A percentile compares a stretch with the other conserved stretches of the same genome.
These are phyloP conservation scores for Fusarium marasasianum DNA, from an alignment of 2,329 filamentous ascomycete species.

Conservation along the genomic window DNA sequence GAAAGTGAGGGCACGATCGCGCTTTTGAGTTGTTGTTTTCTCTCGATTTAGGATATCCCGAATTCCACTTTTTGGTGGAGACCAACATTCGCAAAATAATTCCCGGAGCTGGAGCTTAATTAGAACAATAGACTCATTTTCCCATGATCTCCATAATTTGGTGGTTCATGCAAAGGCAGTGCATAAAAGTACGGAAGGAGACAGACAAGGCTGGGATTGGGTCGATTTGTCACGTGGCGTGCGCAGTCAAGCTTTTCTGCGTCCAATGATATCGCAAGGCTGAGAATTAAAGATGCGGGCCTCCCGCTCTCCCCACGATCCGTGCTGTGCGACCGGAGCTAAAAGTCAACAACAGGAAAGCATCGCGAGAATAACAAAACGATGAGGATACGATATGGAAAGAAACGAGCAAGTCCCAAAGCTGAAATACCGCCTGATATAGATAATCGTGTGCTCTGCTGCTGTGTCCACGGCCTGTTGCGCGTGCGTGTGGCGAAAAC, in stretches of 20 bases:
- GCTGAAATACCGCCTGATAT: no score
- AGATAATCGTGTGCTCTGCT: neutral
- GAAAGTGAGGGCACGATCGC: neutral
- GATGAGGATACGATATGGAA: fast-evolving
- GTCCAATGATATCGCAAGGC: neutral
- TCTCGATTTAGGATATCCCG: neutral
- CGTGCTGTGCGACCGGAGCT: fast-evolving
- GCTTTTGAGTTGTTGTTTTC: neutral
- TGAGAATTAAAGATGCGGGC: neutral
- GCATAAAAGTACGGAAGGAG: neutral
- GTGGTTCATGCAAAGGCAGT: neutral
- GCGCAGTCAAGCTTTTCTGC: neutral
- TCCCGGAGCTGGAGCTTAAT: neutral
- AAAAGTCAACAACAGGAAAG: neutral
- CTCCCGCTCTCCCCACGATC: neutral
- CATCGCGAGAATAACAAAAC: neutral
- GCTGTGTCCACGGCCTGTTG: neutral
- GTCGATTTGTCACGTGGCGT: neutral
- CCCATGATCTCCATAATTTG: neutral
- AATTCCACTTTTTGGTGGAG: no score
- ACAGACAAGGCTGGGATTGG: neutral
- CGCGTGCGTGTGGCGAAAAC: neutral
- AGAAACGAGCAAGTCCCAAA: neutral
- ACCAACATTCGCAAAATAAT: fast-evolving
- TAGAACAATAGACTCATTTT: neutral